Base-by-base conservation (phyloP, 2,329 filamentous ascomycete species). In the Alternaria incomplexa region DNA sequence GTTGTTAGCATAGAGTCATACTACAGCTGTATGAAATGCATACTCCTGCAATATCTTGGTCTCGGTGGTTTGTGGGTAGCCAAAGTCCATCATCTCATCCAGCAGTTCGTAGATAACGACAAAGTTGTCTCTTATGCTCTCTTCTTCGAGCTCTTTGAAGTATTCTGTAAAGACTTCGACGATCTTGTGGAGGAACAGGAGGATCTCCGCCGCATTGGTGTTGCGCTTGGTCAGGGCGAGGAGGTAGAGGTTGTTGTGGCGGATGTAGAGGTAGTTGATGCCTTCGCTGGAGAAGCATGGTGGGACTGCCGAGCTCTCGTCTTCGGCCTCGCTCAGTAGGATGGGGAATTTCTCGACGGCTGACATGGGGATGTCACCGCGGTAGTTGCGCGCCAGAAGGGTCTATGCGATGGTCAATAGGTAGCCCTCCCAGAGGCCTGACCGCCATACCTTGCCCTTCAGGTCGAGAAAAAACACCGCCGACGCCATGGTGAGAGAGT, bases 11-110 rank as follows among this genome's bases (percentile, higher is more conserved):
- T 45, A 0, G 6, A 12, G 5, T 4, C 6, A 20, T 23, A 2
- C 3, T 0, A 10, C 12, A 1, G 17, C 6, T 4, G 56, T 15
- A 17, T 17, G 8, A 0, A 22, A 32, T 25, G 60, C 81, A 73
- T 83, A 89, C 85, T 99, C 96, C 82, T 99, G 96, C 64, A 99
- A 85, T 80, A 99, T 99, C 87, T 99, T 99, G 80, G 89, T 93
- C 82, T 99, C 96, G 70, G 96, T 99, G 10, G 96, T 99, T 81
- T 99, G 96, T 6, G 96, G 96, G 81, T 99, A 97, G 67, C 96
- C 96, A 85, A 99, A 99, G 83, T 99, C 96, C 96, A 99, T 99
- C 96, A 99, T 99, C 85, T 99, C 96, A 79, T 99, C 96, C 67
- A 99, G 88, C 65, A 99, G 84, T 83, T 99, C 96, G 85, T 99